Evolutionary conservation across 257 asterid genomes (phyloP).

Genomic region (Lavandula angustifolia): DNA sequence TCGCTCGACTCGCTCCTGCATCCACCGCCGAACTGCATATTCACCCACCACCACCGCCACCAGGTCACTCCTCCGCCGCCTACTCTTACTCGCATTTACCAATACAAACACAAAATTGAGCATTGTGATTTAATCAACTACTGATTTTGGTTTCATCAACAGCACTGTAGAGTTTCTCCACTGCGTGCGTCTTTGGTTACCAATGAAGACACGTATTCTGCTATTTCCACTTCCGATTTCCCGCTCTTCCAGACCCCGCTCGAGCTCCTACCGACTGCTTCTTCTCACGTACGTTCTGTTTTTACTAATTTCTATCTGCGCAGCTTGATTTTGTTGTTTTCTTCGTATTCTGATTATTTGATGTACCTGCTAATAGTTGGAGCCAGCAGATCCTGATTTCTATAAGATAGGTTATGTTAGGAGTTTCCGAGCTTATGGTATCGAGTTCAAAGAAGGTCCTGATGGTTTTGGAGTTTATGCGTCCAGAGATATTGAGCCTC

Average conservation of each 20-base stretch:
- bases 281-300: conserved; percentile 58
- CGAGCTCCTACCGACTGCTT: conserved; percentile 52
- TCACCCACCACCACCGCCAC: conserved; percentile 32
- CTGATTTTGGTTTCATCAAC: conserved; percentile 30
- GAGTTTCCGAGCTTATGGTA: conserved; percentile 92
- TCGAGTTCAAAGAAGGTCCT: conserved; percentile 95
- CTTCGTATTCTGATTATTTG: conserved; percentile 20
- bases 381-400: conserved; percentile 93
- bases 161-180: conserved; percentile 33
- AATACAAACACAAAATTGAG: neutral
- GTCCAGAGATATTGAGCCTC: conserved; percentile 88
- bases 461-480: conserved; percentile 97
- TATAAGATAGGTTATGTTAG: conserved; percentile 88
- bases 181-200: conserved; percentile 39
- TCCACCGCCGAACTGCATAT: conserved; percentile 31
- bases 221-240: conserved; percentile 45
- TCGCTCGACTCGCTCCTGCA: conserved; percentile 47
- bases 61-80: conserved; percentile 31
- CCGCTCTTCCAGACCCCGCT: conserved; percentile 60
- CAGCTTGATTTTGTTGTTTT: conserved; percentile 9
- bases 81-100: no score
- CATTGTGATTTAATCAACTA: neutral
- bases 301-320: no score
- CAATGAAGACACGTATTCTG: conserved; percentile 39
- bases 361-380: conserved; percentile 51